These are phyloP conservation scores for Cicer judaicum DNA, from an alignment of 306 rosid genomes.

Conservation along the genomic window DNA sequence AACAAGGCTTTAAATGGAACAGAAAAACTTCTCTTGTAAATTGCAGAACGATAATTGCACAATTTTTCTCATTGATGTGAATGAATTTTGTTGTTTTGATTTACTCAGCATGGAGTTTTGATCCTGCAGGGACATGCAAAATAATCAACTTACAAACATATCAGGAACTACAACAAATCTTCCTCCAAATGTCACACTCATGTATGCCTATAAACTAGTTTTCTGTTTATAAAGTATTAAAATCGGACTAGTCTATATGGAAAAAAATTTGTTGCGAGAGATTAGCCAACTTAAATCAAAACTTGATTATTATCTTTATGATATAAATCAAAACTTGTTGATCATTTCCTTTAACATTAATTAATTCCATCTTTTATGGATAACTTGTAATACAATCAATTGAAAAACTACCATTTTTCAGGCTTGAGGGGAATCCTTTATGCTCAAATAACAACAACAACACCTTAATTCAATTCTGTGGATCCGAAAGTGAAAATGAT, in stretches of 20 bases:
- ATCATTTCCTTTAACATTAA: neutral
- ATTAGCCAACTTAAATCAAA: neutral
- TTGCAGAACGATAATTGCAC: slow-evolving; percentile 17
- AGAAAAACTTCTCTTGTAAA: slow-evolving; percentile 68
- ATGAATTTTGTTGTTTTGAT: slow-evolving; percentile 1
- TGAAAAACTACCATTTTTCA: slow-evolving; percentile 48
- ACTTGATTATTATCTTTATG: neutral
- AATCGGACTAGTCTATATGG: neutral
- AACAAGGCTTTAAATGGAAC: slow-evolving; percentile 49
- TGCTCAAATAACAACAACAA: slow-evolving; percentile 53
- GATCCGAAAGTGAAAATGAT: slow-evolving; percentile 46
- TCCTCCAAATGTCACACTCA: slow-evolving; percentile 73
- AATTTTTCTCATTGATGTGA: neutral
- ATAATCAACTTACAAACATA: slow-evolving; percentile 63
- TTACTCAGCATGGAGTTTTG: slow-evolving; percentile 39
- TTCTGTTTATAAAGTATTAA: slow-evolving; percentile 22
- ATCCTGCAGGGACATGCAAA: slow-evolving; percentile 74
- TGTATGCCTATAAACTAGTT: slow-evolving; percentile 58
- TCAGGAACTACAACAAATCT: slow-evolving; percentile 53
- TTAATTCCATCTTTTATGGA: slow-evolving; percentile 7
- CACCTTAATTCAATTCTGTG: slow-evolving; percentile 56
- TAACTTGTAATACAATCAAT: slow-evolving; percentile 5
- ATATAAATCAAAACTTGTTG: neutral
- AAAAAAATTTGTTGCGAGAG: neutral
- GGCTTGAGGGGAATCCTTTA: slow-evolving; percentile 90